Percentiles rank a stretch among this genome's conserved stretches.
Evolutionary conservation across 2,329 filamentous ascomycete genomes (phyloP).

Genomic region (Didymellaceae sp.): DNA sequence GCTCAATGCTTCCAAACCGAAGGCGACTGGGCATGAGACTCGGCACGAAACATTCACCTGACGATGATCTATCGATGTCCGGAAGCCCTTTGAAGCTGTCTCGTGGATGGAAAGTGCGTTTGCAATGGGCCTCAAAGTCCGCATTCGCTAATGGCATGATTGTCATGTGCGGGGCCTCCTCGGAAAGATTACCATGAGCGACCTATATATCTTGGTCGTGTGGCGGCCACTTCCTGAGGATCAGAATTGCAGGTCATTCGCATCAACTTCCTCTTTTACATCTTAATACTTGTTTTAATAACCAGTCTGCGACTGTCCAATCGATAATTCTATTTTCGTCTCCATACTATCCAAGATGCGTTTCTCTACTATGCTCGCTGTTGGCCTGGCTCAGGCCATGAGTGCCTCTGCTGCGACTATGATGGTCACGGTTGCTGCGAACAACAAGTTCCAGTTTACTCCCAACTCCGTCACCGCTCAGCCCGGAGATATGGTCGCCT

Average conservation of each 20-base stretch:
- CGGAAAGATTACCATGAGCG: neutral
- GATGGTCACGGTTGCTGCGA: constrained; percentile 40
- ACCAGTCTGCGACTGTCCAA: constrained; percentile 11
- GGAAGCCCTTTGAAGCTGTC: constrained; percentile 1
- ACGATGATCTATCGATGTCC: constrained; percentile 2
- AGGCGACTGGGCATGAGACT: constrained; percentile 16
- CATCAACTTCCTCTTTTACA: constrained; percentile 13
- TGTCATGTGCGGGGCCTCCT: neutral
- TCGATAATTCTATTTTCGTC: constrained; percentile 5
- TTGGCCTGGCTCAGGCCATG: constrained; percentile 34
- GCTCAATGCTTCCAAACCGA: constrained; percentile 12
- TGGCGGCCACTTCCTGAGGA: constrained; percentile 14
- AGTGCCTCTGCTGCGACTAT: constrained; percentile 36
- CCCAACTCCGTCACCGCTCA: constrained; percentile 36
- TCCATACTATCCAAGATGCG: constrained; percentile 27
- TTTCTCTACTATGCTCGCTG: constrained; percentile 28
- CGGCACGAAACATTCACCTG: constrained; percentile 10
- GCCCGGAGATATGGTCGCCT: constrained; percentile 38
- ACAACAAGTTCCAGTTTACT: constrained; percentile 40
- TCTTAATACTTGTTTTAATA: constrained; percentile 8
- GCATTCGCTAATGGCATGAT: constrained; percentile 7
- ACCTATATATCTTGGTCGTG: constrained; percentile 19
- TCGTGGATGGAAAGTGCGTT: constrained; percentile 13
- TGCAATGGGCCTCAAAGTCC: constrained; percentile 17
- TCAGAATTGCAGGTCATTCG: constrained; percentile 26